Conservation (phyloP, 78 protist genomes). For the Dictyostelium brefeldianum region DNA sequence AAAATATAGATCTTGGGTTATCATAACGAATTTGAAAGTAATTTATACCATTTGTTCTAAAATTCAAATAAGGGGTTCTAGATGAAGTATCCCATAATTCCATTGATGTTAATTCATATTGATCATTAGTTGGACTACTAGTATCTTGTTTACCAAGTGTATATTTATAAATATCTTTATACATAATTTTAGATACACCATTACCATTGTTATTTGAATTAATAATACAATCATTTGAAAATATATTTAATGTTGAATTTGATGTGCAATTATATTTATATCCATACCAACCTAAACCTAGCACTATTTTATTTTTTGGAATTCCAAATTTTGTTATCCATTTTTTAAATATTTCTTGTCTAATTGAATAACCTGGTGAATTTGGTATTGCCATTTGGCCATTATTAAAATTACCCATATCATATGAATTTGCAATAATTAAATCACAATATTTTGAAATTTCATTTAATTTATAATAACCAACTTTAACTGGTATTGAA, state of each 20-base stretch:
- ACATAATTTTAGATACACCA: background rate
- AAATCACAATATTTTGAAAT: background rate
- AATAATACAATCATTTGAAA: background rate
- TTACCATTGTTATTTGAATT: background rate
- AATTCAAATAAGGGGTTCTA: background rate
- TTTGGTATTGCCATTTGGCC: background rate
- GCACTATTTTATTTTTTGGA: background rate
- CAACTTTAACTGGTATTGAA: background rate
- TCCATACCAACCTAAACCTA: background rate
- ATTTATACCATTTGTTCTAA: background rate
- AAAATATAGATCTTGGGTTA: background rate
- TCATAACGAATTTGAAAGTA: slow-evolving; percentile 6
- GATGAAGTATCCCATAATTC: background rate
- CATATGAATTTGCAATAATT: background rate
- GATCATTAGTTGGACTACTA: too few relatives aligned
- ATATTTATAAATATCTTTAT: background rate
- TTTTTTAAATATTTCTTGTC: background rate
- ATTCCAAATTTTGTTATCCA: background rate
- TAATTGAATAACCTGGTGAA: background rate
- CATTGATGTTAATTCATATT: background rate
- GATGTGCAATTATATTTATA: background rate
- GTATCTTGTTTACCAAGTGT: background rate
- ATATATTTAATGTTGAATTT: background rate
- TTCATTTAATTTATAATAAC: background rate
- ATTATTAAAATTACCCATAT: background rate